phyloP scores from a whole-genome alignment of 495 filamentous ascomycete genomes.

The Aspergillus incahuasiensis region DNA sequence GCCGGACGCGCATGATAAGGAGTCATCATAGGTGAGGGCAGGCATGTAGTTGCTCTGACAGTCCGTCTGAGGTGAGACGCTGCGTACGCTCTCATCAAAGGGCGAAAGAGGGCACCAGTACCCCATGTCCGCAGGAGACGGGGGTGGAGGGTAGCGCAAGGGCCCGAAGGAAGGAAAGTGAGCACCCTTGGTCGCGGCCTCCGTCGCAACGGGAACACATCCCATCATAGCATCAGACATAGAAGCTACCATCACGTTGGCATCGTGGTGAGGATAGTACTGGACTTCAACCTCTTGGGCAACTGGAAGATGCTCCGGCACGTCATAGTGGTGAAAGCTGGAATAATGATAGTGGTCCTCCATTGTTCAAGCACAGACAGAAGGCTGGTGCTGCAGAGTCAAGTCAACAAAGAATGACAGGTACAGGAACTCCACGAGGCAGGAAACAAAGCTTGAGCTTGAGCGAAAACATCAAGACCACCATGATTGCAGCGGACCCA shows the following conservation, averaged over 20 bases:
- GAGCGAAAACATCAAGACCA: neutral
- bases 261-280: neutral
- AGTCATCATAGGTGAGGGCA: conserved; percentile 20
- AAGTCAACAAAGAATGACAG: neutral
- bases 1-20: conserved; percentile 11
- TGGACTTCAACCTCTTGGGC: conserved; percentile 9
- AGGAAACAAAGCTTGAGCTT: conserved; percentile 2
- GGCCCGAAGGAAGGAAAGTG: neutral
- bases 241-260: neutral
- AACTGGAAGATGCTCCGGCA: neutral
- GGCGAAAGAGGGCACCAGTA: conserved; percentile 3
- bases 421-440: neutral
- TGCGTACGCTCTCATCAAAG: conserved; percentile 2
- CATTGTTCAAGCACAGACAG: conserved; percentile 16
- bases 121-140: neutral
- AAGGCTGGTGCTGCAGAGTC: neutral
- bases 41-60: conserved; percentile 15
- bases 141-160: conserved; percentile 1
- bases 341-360: conserved; percentile 18
- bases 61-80: conserved; percentile 4
- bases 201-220: conserved; percentile 1
- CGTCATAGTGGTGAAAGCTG: conserved; percentile 9
- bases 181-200: conserved; percentile 5
- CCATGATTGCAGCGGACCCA: neutral
- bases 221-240: conserved; percentile 5